Percentiles rank a stretch among this genome's conserved stretches.
Conservation (phyloP, 1,284 basidiomycete genomes). For the Veloboletus limbatus region DNA sequence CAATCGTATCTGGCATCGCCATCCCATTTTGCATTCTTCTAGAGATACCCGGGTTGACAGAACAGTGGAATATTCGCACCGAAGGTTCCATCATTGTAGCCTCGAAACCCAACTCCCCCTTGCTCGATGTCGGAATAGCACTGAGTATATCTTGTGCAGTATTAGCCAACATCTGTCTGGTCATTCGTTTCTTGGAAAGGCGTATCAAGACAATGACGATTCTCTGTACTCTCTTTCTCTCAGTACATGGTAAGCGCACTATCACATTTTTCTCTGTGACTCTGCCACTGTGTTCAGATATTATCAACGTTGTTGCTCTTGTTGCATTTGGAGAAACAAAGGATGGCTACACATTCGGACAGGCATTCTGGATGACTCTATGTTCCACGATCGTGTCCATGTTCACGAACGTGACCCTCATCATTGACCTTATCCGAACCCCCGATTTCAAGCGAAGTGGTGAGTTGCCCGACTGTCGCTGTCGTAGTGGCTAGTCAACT, state of each 20-base stretch:
- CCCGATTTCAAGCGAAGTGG: slow-evolving; percentile 68
- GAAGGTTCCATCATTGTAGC: slow-evolving; percentile 47
- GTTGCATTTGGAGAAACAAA: slow-evolving; percentile 63
- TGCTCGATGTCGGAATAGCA: slow-evolving; percentile 62
- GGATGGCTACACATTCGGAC: slow-evolving; percentile 69
- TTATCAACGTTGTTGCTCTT: slow-evolving; percentile 66
- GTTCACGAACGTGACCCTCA: slow-evolving; percentile 67
- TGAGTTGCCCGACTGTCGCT: slow-evolving; percentile 28
- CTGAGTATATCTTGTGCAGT: slow-evolving; percentile 70
- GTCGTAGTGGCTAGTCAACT: not conserved
- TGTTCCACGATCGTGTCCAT: slow-evolving; percentile 72
- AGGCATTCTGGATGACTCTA: slow-evolving; percentile 80
- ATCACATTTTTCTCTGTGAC: not conserved
- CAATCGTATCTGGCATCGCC: slow-evolving; percentile 67
- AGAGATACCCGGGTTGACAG: slow-evolving; percentile 76
- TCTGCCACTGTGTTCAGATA: slow-evolving; percentile 42
- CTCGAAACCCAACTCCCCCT: slow-evolving; percentile 49
- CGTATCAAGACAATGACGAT: slow-evolving; percentile 61
- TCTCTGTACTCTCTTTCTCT: slow-evolving; percentile 59
- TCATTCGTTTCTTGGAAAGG: slow-evolving; percentile 71
- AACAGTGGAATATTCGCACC: slow-evolving; percentile 64
- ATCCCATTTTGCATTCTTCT: slow-evolving; percentile 79
- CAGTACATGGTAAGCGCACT: slow-evolving; percentile 57
- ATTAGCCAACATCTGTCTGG: slow-evolving; percentile 66
- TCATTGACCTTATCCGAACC: slow-evolving; percentile 59